Evolutionary conservation across 2,329 filamentous ascomycete species (phyloP).

Genomic region (Nakataea oryzae): DNA sequence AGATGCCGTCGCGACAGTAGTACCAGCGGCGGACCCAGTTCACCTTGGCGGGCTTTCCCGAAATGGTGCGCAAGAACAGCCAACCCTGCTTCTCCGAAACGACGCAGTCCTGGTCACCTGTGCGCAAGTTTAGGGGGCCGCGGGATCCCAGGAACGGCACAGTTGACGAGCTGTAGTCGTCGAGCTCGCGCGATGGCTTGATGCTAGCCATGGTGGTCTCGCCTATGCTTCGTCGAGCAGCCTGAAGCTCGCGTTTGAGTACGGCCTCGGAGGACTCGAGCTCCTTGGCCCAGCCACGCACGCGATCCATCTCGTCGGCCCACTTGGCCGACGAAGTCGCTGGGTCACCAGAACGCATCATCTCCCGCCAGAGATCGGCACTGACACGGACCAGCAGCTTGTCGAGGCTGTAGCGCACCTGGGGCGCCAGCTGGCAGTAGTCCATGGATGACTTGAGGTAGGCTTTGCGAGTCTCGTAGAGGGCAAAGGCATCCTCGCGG

Average conservation of each 20-base stretch:
- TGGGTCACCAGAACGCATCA: conserved; percentile 61
- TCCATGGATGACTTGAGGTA: conserved; percentile 92
- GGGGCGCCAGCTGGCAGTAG: conserved; percentile 79
- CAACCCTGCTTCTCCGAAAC: conserved; percentile 83
- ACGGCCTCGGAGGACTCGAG: conserved; percentile 83
- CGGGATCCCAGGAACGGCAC: conserved; percentile 74
- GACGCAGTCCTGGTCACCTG: conserved; percentile 35
- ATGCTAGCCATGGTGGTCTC: conserved; percentile 59
- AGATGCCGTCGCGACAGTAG: conserved; percentile 90
- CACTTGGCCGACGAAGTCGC: conserved; percentile 52
- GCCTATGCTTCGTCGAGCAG: conserved; percentile 72
- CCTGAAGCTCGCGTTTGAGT: conserved; percentile 72
- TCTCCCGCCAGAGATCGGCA: conserved; percentile 79
- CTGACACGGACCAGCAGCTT: conserved; percentile 78
- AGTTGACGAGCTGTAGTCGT: conserved; percentile 84
- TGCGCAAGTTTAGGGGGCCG: conserved; percentile 54
- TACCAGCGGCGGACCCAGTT: conserved; percentile 90
- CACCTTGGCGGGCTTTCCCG: conserved; percentile 83
- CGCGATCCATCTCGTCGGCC: conserved; percentile 75
- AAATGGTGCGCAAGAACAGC: conserved; percentile 73
- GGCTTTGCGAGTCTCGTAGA: conserved; percentile 82
- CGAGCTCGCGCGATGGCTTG: conserved; percentile 81
- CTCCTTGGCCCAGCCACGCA: conserved; percentile 86
- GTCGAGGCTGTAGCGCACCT: conserved; percentile 75
- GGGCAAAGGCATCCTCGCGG: conserved; percentile 88